phyloP scores from a whole-genome alignment of 495 filamentous ascomycete species.

The Pseudevernia furfuracea region DNA sequence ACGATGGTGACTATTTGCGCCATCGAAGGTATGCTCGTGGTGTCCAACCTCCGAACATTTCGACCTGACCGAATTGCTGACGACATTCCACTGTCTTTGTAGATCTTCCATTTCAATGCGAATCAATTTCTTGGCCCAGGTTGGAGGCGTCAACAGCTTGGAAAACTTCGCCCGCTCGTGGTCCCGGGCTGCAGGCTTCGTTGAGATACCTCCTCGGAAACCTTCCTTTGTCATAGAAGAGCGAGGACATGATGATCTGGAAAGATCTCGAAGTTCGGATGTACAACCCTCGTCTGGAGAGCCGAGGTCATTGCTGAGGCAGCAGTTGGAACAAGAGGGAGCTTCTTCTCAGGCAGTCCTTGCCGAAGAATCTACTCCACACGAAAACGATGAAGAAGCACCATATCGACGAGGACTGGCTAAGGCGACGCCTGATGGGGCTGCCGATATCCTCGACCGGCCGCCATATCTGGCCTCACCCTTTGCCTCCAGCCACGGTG shows the following conservation, averaged over 20 bases:
- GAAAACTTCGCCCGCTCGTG: constrained; percentile 92
- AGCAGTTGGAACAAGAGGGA: constrained; percentile 33
- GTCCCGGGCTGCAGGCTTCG: constrained; percentile 84
- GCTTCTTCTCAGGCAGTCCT: constrained; percentile 16
- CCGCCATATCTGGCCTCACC: constrained; percentile 58
- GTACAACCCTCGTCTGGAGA: constrained; percentile 28
- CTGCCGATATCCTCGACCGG: constrained; percentile 49
- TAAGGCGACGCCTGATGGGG: constrained; percentile 10
- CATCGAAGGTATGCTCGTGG: constrained; percentile 19
- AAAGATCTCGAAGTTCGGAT: constrained; percentile 20
- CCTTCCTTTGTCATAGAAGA: constrained; percentile 56
- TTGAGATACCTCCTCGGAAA: constrained; percentile 70
- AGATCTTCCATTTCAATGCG: constrained; percentile 64
- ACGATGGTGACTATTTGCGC: constrained; percentile 14
- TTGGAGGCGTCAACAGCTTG: constrained; percentile 86
- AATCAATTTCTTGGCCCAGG: constrained; percentile 59
- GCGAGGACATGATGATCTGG: constrained; percentile 34
- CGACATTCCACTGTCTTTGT: not conserved
- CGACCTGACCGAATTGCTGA: constrained; percentile 2
- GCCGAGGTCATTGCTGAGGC: constrained; percentile 41
- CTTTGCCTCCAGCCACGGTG: constrained; percentile 62
- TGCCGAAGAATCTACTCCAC: constrained; percentile 26
- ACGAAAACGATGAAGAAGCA: constrained; percentile 25
- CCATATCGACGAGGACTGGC: not conserved
- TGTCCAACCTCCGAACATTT: not conserved